Base-by-base conservation (phyloP, 2,329 filamentous ascomycete species). In the Phoma sp. region DNA sequence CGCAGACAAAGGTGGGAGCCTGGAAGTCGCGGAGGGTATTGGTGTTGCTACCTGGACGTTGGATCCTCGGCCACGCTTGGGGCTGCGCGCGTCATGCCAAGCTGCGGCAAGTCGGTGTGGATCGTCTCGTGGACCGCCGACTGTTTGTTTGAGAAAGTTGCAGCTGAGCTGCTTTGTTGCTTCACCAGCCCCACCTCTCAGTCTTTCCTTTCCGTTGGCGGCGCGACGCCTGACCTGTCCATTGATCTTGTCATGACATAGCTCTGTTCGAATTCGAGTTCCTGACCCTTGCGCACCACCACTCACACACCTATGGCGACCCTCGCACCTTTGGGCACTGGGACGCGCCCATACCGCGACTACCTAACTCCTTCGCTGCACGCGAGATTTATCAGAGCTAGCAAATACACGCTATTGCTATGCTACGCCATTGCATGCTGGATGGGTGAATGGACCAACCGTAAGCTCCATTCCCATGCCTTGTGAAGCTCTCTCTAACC, bases 341-440 rank as follows among this genome's bases (percentile, higher is more conserved):
- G 79, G 76, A 71, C 82, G 79, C 78, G 86, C 80, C 81, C 83
- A 74, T 96, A 96, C 77, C 89, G 91, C 80, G 91, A 96, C 78
- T 96, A 96, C 75, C 79, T 97, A 64, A 96, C 93, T 58, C 93
- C 93, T 44, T 88, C 89, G 47, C 80, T 97, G 60, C 93, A 98
- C 75, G 84, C 90, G 67, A 86, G 92, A 67, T 98, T 97, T 77
- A 88, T 89, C 43, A 87, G 87, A 59, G 91, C 91, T 10, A 89
- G 89, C 42, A 82, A 84, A 11, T 79, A 90, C 59, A 80, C 92
- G 11, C 77, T 95, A 8, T 77, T 82, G 42, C 80, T 91, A 51
- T 91, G 90, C 70, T 96, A 95, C 73, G 49, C 84, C 33, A 85
- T 91, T 69, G 84, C 91, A 43, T 76, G 95, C 47, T 73, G 86